phyloP scores from a whole-genome alignment of 148 eudicot genomes.

The Spergularia marina region DNA sequence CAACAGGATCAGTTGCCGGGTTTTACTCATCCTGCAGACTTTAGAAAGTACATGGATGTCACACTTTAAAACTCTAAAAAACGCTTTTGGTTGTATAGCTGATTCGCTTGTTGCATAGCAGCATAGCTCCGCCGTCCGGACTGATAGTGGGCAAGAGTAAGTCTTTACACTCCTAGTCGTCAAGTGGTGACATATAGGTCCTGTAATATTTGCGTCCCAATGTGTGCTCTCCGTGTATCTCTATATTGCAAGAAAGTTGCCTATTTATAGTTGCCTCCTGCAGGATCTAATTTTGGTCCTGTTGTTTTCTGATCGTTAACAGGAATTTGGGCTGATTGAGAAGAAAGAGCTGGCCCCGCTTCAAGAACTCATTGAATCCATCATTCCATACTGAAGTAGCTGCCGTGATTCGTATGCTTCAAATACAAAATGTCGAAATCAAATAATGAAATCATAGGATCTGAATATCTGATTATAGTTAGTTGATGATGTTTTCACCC shows the following conservation, averaged over 20 bases:
- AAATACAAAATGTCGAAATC: slow-evolving; percentile 11
- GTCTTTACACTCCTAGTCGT: too few species aligned
- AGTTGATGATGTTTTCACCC: slow-evolving; percentile 11
- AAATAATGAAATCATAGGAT: slow-evolving; percentile 24
- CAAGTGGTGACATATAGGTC: too few species aligned
- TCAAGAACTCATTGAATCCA: slow-evolving; percentile 78
- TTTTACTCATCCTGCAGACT: too few species aligned
- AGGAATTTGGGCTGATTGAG: slow-evolving; percentile 81
- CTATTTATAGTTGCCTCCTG: not conserved
- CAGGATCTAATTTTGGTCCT: slow-evolving; percentile 1
- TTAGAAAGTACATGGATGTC: too few species aligned
- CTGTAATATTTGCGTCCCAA: too few species aligned
- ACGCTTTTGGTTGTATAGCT: too few species aligned
- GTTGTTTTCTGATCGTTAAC: slow-evolving; percentile 11
- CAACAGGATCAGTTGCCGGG: too few species aligned
- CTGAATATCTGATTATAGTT: slow-evolving; percentile 11
- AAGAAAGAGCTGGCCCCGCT: slow-evolving; percentile 90
- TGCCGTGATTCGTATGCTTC: not conserved
- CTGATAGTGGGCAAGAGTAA: too few species aligned
- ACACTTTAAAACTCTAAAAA: too few species aligned
- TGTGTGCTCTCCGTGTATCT: not conserved
- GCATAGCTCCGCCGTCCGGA: too few species aligned
- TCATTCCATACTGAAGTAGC: slow-evolving; percentile 56
- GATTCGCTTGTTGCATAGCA: too few species aligned
- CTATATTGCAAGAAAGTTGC: not conserved